Percentiles rank a stretch among this genome's conserved stretches.
Conservation (phyloP, 176 grass and related monocot genomes). For the Ananas comosus region DNA sequence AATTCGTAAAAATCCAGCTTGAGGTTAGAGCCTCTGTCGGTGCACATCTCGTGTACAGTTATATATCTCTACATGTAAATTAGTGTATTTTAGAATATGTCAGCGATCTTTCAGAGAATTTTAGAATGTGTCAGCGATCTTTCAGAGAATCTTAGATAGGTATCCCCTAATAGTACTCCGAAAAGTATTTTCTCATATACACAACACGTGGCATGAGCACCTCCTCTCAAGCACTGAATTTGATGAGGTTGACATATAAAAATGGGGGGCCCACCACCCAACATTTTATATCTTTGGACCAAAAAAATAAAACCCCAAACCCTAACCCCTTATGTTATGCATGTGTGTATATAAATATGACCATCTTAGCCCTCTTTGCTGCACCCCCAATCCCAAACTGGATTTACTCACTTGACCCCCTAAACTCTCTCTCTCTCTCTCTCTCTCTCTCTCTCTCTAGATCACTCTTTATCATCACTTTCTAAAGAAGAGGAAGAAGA, state of each 20-base stretch:
- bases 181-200: not conserved
- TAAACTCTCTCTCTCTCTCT: not conserved
- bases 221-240: not conserved
- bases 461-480: not conserved
- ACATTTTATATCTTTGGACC: not conserved
- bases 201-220: not conserved
- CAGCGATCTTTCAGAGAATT: not conserved
- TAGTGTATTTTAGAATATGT: too few relatives aligned
- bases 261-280: not conserved
- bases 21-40: too few relatives aligned
- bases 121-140: not conserved
- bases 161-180: not conserved
- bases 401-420: not conserved
- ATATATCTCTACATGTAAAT: too few relatives aligned
- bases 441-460: not conserved
- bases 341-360: not conserved
- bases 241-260: not conserved
- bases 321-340: not conserved
- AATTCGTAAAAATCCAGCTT: too few relatives aligned
- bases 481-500: not conserved
- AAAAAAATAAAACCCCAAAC: not conserved
- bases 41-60: too few relatives aligned
- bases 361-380: not conserved
- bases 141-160: not conserved
- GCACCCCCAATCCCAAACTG: not conserved